phyloP scores from a whole-genome alignment of 2,329 filamentous ascomycete genomes.

The Trichoderma sp. region DNA sequence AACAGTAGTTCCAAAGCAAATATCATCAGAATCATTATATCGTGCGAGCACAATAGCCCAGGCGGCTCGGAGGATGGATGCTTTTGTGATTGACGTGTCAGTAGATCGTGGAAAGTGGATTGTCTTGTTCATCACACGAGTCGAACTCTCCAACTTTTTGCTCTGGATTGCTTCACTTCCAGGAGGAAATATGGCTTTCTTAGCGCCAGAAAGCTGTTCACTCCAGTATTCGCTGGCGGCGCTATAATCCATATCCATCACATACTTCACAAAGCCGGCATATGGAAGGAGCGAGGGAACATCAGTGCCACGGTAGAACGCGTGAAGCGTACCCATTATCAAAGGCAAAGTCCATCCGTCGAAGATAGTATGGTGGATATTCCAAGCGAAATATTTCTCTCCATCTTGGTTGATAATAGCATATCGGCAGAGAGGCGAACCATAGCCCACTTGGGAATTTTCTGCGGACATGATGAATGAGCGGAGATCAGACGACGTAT shows the following conservation, averaged over 20 bases:
- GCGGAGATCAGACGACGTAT: neutral
- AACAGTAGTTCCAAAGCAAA: slow-evolving; percentile 25
- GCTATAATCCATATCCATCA: slow-evolving; percentile 2
- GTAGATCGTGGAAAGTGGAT: slow-evolving; percentile 5
- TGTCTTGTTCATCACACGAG: slow-evolving; percentile 4
- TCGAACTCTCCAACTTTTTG: neutral
- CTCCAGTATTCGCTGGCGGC: slow-evolving; percentile 18
- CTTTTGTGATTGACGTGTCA: slow-evolving; percentile 22
- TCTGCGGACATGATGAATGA: slow-evolving; percentile 9
- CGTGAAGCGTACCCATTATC: slow-evolving; percentile 2
- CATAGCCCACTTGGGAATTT: slow-evolving; percentile 9
- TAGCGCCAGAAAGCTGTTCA: slow-evolving; percentile 9
- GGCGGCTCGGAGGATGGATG: slow-evolving; percentile 30
- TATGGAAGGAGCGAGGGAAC: slow-evolving; percentile 10
- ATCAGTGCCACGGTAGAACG: neutral
- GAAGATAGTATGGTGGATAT: slow-evolving; percentile 16
- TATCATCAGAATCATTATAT: slow-evolving; percentile 33
- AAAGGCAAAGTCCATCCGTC: slow-evolving; percentile 16
- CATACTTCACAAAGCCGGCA: slow-evolving; percentile 20
- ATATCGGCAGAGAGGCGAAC: neutral
- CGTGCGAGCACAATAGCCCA: slow-evolving; percentile 37
- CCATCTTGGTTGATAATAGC: neutral
- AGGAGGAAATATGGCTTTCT: slow-evolving; percentile 3
- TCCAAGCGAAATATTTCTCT: slow-evolving; percentile 14
- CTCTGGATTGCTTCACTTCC: neutral